Conservation (phyloP, 345 rosid species). For the Conringia planisiliqua region DNA sequence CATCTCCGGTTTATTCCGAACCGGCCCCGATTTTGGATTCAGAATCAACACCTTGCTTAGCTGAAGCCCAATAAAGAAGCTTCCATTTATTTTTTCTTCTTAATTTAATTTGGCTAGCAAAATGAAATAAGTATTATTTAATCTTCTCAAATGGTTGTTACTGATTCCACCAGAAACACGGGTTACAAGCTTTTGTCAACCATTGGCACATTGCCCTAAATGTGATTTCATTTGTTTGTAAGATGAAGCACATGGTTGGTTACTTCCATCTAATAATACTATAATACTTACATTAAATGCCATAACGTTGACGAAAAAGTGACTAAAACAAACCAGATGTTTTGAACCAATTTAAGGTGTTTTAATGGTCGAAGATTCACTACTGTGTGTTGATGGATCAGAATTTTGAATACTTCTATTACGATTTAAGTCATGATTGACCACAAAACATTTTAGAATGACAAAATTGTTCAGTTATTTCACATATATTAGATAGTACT, state of each 20-base stretch:
- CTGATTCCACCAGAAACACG: constrained; percentile 21
- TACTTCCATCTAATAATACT: not conserved
- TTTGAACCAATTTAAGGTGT: not conserved
- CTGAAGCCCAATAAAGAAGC: no score
- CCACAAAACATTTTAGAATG: no score
- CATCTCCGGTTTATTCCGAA: not conserved
- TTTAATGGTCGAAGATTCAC: not conserved
- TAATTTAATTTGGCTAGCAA: not conserved
- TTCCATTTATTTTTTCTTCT: not conserved
- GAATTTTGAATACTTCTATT: not conserved
- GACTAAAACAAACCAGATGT: not conserved
- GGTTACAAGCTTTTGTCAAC: constrained; percentile 4
- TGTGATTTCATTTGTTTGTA: not conserved
- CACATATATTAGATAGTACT: no score
- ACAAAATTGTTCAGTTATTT: no score
- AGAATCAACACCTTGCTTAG: not conserved
- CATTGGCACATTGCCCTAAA: not conserved
- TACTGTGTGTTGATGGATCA: not conserved
- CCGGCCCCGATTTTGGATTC: not conserved
- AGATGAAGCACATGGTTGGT: constrained; percentile 5
- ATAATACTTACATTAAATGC: not conserved
- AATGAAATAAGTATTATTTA: not conserved
- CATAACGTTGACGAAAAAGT: not conserved
- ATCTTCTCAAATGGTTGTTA: constrained; percentile 1
- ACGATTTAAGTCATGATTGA: not conserved